Evolutionary conservation across 1,139 yeast genomes (phyloP).

Genomic region (Geotrichum citri-aurantii): DNA sequence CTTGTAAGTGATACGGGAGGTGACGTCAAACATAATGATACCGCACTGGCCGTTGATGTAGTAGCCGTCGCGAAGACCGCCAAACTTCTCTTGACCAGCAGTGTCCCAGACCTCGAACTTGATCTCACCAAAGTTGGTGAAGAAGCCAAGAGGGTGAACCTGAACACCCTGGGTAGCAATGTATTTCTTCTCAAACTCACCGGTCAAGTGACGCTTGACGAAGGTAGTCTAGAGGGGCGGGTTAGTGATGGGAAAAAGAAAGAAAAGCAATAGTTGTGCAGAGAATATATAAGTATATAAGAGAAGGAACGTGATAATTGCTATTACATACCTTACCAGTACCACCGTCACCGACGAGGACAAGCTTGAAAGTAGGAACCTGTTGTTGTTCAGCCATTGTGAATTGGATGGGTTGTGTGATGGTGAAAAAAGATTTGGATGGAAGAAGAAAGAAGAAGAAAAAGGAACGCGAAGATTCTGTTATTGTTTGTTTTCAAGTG

Average conservation of each 20-base stretch:
- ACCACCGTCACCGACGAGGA: slow-evolving; percentile 99
- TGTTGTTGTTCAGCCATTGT: slow-evolving; percentile 53
- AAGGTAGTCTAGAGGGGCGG: slow-evolving; percentile 68
- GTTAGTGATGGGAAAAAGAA: not conserved
- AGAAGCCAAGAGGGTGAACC: slow-evolving; percentile 97
- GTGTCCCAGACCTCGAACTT: slow-evolving; percentile 99
- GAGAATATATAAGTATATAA: not conserved
- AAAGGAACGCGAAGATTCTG: not conserved
- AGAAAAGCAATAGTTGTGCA: not conserved
- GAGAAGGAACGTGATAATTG: too few relatives aligned
- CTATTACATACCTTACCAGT: slow-evolving; percentile 72
- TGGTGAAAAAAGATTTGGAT: not conserved
- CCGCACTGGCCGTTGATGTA: slow-evolving; percentile 99
- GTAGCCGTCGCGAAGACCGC: slow-evolving; percentile 99
- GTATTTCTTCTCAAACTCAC: slow-evolving; percentile 99
- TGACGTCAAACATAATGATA: slow-evolving; percentile 99
- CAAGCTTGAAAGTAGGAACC: slow-evolving; percentile 97
- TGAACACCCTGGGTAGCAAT: slow-evolving; percentile 99
- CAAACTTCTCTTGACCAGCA: slow-evolving; percentile 99
- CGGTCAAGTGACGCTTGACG: slow-evolving; percentile 99
- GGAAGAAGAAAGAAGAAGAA: slow-evolving; percentile 1
- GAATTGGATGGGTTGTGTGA: not conserved
- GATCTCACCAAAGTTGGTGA: slow-evolving; percentile 98
- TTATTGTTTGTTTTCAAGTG: not conserved
- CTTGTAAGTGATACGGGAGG: slow-evolving; percentile 98